These are phyloP conservation scores for Dioscorea alata DNA, from an alignment of 106 monocot species.

Conservation along the genomic window DNA sequence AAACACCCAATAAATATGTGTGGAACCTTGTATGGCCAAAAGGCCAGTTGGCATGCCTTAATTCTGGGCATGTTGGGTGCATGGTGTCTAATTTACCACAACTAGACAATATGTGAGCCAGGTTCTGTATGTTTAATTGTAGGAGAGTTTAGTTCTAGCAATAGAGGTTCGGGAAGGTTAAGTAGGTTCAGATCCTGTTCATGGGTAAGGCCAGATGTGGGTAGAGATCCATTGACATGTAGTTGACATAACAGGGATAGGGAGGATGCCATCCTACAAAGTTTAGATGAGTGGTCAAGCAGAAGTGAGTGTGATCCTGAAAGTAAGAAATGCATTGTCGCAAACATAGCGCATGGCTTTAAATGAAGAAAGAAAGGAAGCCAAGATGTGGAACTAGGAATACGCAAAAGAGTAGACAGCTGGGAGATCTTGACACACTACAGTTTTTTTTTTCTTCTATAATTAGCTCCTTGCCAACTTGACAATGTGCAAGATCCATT, in stretches of 20 bases:
- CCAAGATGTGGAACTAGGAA: constrained; percentile 16
- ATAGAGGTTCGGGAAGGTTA: constrained; percentile 16
- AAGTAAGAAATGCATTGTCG: constrained; percentile 16
- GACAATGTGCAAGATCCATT: constrained; percentile 18
- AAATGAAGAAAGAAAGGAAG: constrained; percentile 14
- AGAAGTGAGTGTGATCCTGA: constrained; percentile 13
- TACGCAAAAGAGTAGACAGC: constrained; percentile 14
- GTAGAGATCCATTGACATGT: constrained; percentile 12
- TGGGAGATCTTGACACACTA: constrained; percentile 20
- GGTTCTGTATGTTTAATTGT: background rate
- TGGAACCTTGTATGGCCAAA: too few relatives aligned
- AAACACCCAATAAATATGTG: too few relatives aligned
- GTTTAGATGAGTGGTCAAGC: constrained; percentile 2
- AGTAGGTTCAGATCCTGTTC: constrained; percentile 24
- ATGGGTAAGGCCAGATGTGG: constrained; percentile 15
- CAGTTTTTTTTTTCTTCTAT: constrained; percentile 30
- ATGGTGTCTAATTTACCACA: too few relatives aligned
- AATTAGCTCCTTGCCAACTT: constrained; percentile 18
- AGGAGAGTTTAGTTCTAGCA: constrained; percentile 20
- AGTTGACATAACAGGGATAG: constrained; percentile 10
- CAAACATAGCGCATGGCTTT: constrained; percentile 6
- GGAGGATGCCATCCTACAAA: constrained; percentile 18
- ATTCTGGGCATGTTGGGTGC: too few relatives aligned
- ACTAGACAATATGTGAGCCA: too few relatives aligned
- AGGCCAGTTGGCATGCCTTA: too few relatives aligned